Evolutionary conservation across 371 early-diverging fungal genomes (phyloP), one percentile per base, ranked within the genome.

Genomic region (Mucor circinelloides): DNA sequence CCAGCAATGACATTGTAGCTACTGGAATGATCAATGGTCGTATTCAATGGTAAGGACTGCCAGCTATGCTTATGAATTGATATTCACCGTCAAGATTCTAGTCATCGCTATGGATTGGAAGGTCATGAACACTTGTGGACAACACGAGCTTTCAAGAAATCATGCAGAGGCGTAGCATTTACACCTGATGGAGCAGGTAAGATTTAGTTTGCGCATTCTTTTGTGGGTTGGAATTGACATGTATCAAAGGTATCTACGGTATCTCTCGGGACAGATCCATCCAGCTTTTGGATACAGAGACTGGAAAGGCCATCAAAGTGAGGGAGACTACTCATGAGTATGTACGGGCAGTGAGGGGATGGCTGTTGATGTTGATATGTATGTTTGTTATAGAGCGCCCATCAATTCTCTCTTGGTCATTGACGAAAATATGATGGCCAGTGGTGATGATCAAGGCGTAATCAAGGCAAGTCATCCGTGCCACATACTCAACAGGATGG

Each of bases 381-480:
- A 21, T 56, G 60, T 17, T 17, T 40, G 40, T 36, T 52, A 25
- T 34, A 92, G 91, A 40, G 75, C 85, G 13, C 89, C 97, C 4
- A 81, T 96, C 60, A 94, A 96, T 75, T 61, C 86, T 6, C 66
- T 97, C 34, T 78, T 80, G 6, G 73, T 84, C 8, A 71, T 97
- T 46, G 87, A 87, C 63, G 88, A 91, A 58, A 82, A 82, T 58
- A 80, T 91, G 30, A 56, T 95, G n/a, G 95, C 94, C 0, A 93
- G 97, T 0, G 97, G 96, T 13, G 97, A 96, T 67, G 97, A 97
- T 71, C 83, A 78, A 6, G 97, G 97, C n/a, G 79, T 86, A 32
- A 91, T 97, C 46, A 96, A 94, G 77, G 87, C 87, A 75, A 46
- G 57, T 34, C 13, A 38, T 31, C 17, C 4, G 0, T 5, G 8